These are phyloP conservation scores for Backusella macrospora DNA, from an alignment of 192 early-diverging fungal species.

Conservation along the genomic window DNA sequence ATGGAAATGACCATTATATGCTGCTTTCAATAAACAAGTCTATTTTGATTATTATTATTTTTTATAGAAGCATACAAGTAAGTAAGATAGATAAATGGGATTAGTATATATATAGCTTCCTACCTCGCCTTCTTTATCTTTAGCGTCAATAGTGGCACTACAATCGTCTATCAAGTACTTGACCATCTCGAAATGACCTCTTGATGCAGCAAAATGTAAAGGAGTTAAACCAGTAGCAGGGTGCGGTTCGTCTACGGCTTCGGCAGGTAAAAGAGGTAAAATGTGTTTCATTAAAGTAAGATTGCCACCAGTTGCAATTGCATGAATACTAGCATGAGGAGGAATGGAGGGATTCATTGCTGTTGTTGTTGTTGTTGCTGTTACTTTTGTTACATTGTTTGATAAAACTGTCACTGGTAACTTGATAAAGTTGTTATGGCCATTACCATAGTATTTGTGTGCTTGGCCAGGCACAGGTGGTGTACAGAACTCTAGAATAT, in stretches of 20 bases:
- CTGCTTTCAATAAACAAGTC: constrained; percentile 70
- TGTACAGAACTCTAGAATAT: constrained; percentile 51
- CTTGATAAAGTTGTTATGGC: constrained; percentile 51
- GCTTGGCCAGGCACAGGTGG: constrained; percentile 59
- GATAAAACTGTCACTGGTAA: constrained; percentile 27
- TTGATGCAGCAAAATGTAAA: constrained; percentile 60
- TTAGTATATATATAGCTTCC: neutral
- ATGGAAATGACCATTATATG: constrained; percentile 58
- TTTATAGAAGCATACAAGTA: neutral
- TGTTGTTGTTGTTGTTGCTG: neutral
- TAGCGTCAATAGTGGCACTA: constrained; percentile 58
- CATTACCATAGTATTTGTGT: constrained; percentile 58
- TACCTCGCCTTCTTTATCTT: constrained; percentile 69
- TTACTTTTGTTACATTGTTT: neutral
- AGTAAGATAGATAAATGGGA: too few species aligned
- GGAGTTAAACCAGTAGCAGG: constrained; percentile 54
- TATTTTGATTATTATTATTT: constrained; percentile 29
- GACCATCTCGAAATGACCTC: constrained; percentile 56
- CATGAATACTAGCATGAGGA: constrained; percentile 21
- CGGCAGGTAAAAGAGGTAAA: constrained; percentile 37
- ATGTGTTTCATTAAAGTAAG: constrained; percentile 44
- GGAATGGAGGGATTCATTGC: neutral
- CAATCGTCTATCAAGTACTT: constrained; percentile 54
- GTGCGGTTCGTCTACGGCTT: constrained; percentile 45
- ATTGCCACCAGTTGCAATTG: constrained; percentile 34